Conservation (phyloP, 441 rosid genomes). For the Corymbia citriodora region DNA sequence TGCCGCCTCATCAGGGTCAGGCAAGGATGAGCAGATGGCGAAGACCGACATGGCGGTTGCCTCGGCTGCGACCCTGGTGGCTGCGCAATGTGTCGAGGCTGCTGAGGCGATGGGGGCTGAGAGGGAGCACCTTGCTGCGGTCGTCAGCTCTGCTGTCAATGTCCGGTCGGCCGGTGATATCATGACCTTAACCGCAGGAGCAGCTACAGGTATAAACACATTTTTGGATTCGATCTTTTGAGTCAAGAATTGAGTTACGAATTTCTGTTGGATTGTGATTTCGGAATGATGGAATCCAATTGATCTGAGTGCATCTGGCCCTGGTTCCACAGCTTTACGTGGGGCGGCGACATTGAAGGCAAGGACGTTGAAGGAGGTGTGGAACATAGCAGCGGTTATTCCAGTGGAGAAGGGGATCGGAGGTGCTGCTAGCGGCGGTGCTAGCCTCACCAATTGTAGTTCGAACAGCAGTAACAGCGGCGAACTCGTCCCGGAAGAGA, state of each 20-base stretch:
- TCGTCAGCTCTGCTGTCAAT: slow-evolving; percentile 78
- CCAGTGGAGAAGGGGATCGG: slow-evolving; percentile 73
- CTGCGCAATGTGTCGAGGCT: slow-evolving; percentile 89
- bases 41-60: slow-evolving; percentile 90
- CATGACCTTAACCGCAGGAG: slow-evolving; percentile 83
- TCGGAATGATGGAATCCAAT: neutral
- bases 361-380: slow-evolving; percentile 83
- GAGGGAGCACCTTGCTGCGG: slow-evolving; percentile 67
- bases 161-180: slow-evolving; percentile 79
- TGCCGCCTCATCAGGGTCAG: slow-evolving; percentile 52
- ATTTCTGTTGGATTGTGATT: neutral
- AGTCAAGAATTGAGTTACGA: neutral
- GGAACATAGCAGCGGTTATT: slow-evolving; percentile 89
- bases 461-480: slow-evolving; percentile 9
- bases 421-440: slow-evolving; percentile 5
- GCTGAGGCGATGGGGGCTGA: slow-evolving; percentile 93
- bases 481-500: slow-evolving; percentile 11
- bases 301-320: neutral
- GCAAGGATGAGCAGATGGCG: slow-evolving; percentile 78
- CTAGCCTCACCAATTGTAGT: slow-evolving; percentile 26
- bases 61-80: slow-evolving; percentile 82
- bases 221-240: neutral
- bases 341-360: slow-evolving; percentile 93
- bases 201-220: slow-evolving; percentile 65
- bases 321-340: slow-evolving; percentile 52